Evolutionary conservation across 495 filamentous ascomycete species (phyloP).

Genomic region (Aspergillus sparsus): DNA sequence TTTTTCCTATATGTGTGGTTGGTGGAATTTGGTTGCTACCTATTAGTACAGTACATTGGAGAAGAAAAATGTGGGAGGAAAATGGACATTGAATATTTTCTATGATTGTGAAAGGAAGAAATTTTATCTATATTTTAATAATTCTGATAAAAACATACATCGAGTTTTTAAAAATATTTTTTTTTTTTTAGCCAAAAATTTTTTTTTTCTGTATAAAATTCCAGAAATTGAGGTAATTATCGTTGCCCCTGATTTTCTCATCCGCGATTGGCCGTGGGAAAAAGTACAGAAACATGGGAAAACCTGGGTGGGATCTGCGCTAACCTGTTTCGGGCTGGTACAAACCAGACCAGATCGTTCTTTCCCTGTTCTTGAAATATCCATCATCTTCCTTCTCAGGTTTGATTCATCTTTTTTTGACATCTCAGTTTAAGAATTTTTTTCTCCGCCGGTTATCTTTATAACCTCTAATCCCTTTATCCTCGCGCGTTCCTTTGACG

Average conservation of each 20-base stretch:
- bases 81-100: neutral
- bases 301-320: slow-evolving; percentile 21
- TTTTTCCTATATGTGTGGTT: slow-evolving; percentile 1
- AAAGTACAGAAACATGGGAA: slow-evolving; percentile 16
- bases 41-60: neutral
- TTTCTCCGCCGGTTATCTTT: slow-evolving; percentile 2
- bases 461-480: slow-evolving; percentile 10
- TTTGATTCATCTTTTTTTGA: slow-evolving; percentile 7
- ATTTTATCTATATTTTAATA: neutral
- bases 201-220: slow-evolving; percentile 3
- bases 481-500: slow-evolving; percentile 62
- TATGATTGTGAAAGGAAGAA: neutral
- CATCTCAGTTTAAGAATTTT: slow-evolving; percentile 1
- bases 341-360: slow-evolving; percentile 20
- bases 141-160: neutral
- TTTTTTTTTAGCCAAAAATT: neutral
- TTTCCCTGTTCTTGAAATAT: slow-evolving; percentile 23
- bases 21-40: neutral
- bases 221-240: slow-evolving; percentile 4
- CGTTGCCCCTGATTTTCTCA: slow-evolving; percentile 7
- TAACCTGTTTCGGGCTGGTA: slow-evolving; percentile 19
- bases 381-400: slow-evolving; percentile 16
- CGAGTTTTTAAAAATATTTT: neutral
- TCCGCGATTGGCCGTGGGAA: slow-evolving; percentile 7
- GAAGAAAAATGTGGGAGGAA: neutral